A percentile compares a stretch with the other conserved stretches of the same genome.
These are phyloP conservation scores for Lactifluus pinguis DNA, from an alignment of 768 basidiomycete species.

Conservation along the genomic window DNA sequence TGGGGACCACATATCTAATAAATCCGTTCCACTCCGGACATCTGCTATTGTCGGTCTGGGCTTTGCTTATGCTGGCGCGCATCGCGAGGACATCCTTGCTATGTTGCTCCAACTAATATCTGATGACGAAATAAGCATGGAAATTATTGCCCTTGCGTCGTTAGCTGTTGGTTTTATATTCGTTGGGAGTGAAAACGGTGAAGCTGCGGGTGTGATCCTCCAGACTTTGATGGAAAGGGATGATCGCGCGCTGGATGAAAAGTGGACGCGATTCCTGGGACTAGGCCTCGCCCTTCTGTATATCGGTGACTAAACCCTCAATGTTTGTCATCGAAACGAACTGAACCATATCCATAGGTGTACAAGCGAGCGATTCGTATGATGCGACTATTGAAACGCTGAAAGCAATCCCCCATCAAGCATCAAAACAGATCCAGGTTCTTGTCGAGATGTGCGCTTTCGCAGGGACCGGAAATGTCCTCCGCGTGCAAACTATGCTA, in stretches of 20 bases:
- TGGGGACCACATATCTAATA: constrained; percentile 83
- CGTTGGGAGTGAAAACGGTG: constrained; percentile 91
- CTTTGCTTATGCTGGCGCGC: constrained; percentile 90
- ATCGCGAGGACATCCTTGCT: constrained; percentile 73
- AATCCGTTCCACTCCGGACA: constrained; percentile 73
- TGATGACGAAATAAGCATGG: constrained; percentile 80
- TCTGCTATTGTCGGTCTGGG: constrained; percentile 89
- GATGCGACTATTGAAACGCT: constrained; percentile 92
- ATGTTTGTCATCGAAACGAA: not conserved
- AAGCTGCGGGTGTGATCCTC: constrained; percentile 80
- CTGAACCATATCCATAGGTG: constrained; percentile 39
- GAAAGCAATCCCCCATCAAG: constrained; percentile 87
- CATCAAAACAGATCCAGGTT: constrained; percentile 84
- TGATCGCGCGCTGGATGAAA: constrained; percentile 72
- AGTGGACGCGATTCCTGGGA: constrained; percentile 89
- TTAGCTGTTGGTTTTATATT: constrained; percentile 91
- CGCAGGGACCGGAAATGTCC: constrained; percentile 91
- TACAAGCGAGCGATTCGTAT: constrained; percentile 67
- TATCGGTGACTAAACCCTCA: constrained; percentile 50
- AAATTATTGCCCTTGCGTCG: constrained; percentile 78
- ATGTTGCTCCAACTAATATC: constrained; percentile 73
- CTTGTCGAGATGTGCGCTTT: constrained; percentile 91
- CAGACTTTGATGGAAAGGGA: constrained; percentile 85
- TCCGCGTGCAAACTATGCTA: constrained; percentile 86
- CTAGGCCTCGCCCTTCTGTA: constrained; percentile 86